phyloP scores from a whole-genome alignment of 2,329 filamentous ascomycete species.

The Tolypocladium endophyticum region DNA sequence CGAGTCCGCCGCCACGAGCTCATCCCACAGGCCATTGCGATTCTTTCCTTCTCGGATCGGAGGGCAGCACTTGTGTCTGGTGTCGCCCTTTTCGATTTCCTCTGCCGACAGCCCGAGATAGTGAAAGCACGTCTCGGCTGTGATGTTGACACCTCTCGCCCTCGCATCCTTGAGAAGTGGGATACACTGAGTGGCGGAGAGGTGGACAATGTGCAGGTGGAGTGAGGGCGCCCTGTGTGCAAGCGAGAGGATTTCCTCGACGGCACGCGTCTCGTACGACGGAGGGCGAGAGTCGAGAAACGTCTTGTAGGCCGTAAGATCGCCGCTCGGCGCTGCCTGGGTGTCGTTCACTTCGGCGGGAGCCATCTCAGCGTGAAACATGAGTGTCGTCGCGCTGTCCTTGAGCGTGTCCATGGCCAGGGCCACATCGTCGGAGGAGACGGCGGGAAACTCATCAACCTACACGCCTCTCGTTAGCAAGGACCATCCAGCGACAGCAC shows the following conservation, averaged over 20 bases:
- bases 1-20: constrained; percentile 59
- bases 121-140: constrained; percentile 92
- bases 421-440: constrained; percentile 68
- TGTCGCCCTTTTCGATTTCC: constrained; percentile 73
- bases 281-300: constrained; percentile 88
- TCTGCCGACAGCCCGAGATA: constrained; percentile 81
- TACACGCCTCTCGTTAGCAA: constrained; percentile 20
- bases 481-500: no score
- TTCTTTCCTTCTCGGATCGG: constrained; percentile 76
- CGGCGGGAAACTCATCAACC: constrained; percentile 92
- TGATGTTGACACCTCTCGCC: constrained; percentile 67
- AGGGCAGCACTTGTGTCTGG: constrained; percentile 89
- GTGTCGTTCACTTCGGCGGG: constrained; percentile 63
- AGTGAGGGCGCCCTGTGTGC: constrained; percentile 71
- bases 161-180: constrained; percentile 69
- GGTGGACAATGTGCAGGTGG: constrained; percentile 85
- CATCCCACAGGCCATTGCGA: constrained; percentile 78
- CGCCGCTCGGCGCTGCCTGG: constrained; percentile 31
- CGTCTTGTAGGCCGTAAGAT: constrained; percentile 70
- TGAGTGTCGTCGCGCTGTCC: constrained; percentile 76
- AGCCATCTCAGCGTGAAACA: constrained; percentile 99
- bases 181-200: constrained; percentile 82
- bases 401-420: constrained; percentile 74
- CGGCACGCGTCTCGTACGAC: constrained; percentile 81
- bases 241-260: constrained; percentile 75